Evolutionary conservation across 352 stramenopile species (phyloP), one percentile per base, ranked within the genome.

Genomic region (Globisporangium viniferum): DNA sequence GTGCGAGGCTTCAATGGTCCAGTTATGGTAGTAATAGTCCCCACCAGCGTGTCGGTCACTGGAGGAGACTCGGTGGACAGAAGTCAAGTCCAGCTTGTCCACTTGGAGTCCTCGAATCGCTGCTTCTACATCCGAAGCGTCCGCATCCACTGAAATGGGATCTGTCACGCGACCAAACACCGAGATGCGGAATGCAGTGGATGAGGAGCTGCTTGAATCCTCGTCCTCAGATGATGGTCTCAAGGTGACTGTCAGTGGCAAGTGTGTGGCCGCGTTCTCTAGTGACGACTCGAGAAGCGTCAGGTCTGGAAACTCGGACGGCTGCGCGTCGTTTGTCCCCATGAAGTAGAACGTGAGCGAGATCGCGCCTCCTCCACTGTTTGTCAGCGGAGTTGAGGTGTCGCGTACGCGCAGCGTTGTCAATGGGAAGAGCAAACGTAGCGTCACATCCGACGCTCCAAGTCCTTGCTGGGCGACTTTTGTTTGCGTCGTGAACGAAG

Each of bases 1-100:
- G n/a, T 72, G 59, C 14, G 60, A 72, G 15, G 51, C 60, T 57
- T 68, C 54, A 36, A 72, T 18, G 18, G n/a, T 31, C 66, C 66
- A 72, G 31, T 55, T 44, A 35, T 59, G 61, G 18, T 12, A 8
- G 15, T 49, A 24, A n/a, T 51, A 51, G 6, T 9, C 7, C n/a
- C 64, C 9, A 22, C 53, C 41, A 9, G 33, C 4, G 9, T 44
- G 18, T 35, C 15, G 18, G 0, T 15, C 35, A 14, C 33, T 62
- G 31, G 60, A 54, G 0, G 53, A 48, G 18, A 61, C n/a, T 27
- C 51, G 41, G 33, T 68, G 31, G 36, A 68, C 60, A 14, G 55
- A 24, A n/a, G 55, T n/a, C 35, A 53, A 9, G 20, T 24, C n/a
- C 5, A 72, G 24, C 5, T 36, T 48, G n/a, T 53, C 59, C 5